phyloP scores from a whole-genome alignment of 768 basidiomycete species.

The Calocybe gangraenosa region DNA sequence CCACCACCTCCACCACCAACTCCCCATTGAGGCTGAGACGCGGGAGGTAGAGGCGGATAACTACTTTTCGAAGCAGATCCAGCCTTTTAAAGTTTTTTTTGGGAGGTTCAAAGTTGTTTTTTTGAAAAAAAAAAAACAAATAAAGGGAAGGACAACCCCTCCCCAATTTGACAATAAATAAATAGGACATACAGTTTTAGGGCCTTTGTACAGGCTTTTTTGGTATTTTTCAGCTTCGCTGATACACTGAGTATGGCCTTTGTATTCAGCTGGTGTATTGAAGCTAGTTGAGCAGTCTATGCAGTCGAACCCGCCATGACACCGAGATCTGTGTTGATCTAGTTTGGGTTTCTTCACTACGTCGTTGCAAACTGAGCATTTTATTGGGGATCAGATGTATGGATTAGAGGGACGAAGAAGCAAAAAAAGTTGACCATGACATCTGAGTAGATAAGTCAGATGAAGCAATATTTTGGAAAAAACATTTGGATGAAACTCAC shows the following conservation, averaged over 20 bases:
- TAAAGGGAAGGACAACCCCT: too few relatives aligned
- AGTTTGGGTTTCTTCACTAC: constrained; percentile 93
- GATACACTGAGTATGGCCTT: constrained; percentile 79
- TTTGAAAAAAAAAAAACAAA: background rate
- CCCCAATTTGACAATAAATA: too few relatives aligned
- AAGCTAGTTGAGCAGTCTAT: constrained; percentile 90
- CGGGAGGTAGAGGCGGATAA: constrained; percentile 18
- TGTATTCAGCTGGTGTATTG: constrained; percentile 70
- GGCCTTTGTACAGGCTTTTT: constrained; percentile 79
- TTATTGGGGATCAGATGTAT: constrained; percentile 4
- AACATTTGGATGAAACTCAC: constrained; percentile 32
- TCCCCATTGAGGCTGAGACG: constrained; percentile 11
- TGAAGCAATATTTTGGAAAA: background rate
- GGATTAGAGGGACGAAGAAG: background rate
- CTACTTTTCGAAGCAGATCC: constrained; percentile 19
- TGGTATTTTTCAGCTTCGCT: constrained; percentile 94
- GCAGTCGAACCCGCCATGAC: constrained; percentile 70
- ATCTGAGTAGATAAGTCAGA: constrained; percentile 37
- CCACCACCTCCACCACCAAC: constrained; percentile 20
- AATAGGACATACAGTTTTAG: constrained; percentile 51
- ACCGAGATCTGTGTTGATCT: constrained; percentile 67
- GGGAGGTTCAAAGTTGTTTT: constrained; percentile 1
- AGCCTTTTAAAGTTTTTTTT: constrained; percentile 2
- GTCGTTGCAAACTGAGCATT: constrained; percentile 63
- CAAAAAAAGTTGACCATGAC: constrained; percentile 52